Evolutionary conservation across 2,329 filamentous ascomycete genomes (phyloP).

Genomic region (Venturia effusa): DNA sequence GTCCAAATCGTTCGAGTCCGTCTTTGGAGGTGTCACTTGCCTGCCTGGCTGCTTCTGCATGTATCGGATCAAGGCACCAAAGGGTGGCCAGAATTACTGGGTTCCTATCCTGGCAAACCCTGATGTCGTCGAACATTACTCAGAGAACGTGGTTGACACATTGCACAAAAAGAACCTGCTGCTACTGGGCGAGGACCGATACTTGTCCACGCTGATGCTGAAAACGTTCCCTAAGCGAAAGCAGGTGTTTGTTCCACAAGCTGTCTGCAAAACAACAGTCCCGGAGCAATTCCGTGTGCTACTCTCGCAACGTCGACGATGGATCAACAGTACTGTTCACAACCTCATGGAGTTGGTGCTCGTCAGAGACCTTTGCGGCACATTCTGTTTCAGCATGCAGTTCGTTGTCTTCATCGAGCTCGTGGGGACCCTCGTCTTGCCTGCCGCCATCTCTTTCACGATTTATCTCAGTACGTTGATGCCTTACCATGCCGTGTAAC

Average conservation of each 20-base stretch:
- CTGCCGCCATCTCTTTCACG: slow-evolving; percentile 93
- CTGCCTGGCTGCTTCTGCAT: slow-evolving; percentile 98
- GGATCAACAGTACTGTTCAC: slow-evolving; percentile 99
- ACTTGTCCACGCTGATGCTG: slow-evolving; percentile 93
- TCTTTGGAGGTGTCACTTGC: slow-evolving; percentile 98
- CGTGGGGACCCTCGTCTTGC: slow-evolving; percentile 85
- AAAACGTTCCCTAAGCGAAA: slow-evolving; percentile 98
- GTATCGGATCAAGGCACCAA: slow-evolving; percentile 99
- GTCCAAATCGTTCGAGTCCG: slow-evolving; percentile 93
- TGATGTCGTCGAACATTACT: slow-evolving; percentile 97
- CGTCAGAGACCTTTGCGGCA: slow-evolving; percentile 91
- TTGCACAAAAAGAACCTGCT: slow-evolving; percentile 95
- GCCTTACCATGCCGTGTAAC: slow-evolving; percentile 11
- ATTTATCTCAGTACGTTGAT: slow-evolving; percentile 75
- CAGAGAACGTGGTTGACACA: slow-evolving; percentile 96
- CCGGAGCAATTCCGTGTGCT: slow-evolving; percentile 87
- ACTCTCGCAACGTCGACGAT: slow-evolving; percentile 86
- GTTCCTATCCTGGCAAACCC: slow-evolving; percentile 97
- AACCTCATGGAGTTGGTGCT: slow-evolving; percentile 96
- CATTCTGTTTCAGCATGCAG: slow-evolving; percentile 99
- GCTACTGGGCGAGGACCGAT: slow-evolving; percentile 85
- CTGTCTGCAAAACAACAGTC: slow-evolving; percentile 96
- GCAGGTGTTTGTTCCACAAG: slow-evolving; percentile 96
- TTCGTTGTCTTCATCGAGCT: slow-evolving; percentile 96
- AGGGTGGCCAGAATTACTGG: slow-evolving; percentile 98